These are phyloP conservation scores for Kwoniella newhampshirensis DNA, from an alignment of 768 basidiomycete genomes.

Conservation along the genomic window DNA sequence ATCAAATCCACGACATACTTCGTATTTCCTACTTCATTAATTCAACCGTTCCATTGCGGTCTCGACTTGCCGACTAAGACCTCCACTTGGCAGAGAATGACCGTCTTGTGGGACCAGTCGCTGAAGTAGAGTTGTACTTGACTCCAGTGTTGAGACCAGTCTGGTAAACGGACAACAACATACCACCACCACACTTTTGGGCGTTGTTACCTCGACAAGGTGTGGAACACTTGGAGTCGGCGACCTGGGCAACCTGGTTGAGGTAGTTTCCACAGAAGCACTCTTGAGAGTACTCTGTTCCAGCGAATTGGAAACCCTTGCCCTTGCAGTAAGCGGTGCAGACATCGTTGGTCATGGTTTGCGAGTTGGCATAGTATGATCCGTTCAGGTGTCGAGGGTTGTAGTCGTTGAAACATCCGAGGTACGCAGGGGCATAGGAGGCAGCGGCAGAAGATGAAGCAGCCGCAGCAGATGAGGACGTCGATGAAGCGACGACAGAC, in stretches of 20 bases:
- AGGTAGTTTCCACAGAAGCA: conserved; percentile 66
- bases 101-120: background rate
- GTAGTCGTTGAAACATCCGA: conserved; percentile 20
- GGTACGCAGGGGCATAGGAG: conserved; percentile 6
- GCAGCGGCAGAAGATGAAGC: conserved; percentile 9
- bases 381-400: conserved; percentile 14
- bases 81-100: conserved; percentile 13
- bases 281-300: conserved; percentile 60
- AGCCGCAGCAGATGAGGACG: conserved; percentile 1
- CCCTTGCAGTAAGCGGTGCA: conserved; percentile 65
- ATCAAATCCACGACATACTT: too few relatives aligned
- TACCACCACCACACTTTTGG: conserved; percentile 39
- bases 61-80: conserved; percentile 4
- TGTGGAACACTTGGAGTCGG: conserved; percentile 66
- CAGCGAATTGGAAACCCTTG: conserved; percentile 66
- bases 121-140: conserved; percentile 1
- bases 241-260: conserved; percentile 57
- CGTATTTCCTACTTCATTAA: too few relatives aligned
- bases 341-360: conserved; percentile 50
- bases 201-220: conserved; percentile 61
- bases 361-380: background rate
- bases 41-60: too few relatives aligned
- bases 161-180: conserved; percentile 20
- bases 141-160: conserved; percentile 7
- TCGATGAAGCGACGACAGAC: conserved; percentile 6